Evolutionary conservation across 2,329 filamentous ascomycete species (phyloP), one percentile per base, ranked within the genome.

Genomic region (Pseudogymnoascus pannorum): DNA sequence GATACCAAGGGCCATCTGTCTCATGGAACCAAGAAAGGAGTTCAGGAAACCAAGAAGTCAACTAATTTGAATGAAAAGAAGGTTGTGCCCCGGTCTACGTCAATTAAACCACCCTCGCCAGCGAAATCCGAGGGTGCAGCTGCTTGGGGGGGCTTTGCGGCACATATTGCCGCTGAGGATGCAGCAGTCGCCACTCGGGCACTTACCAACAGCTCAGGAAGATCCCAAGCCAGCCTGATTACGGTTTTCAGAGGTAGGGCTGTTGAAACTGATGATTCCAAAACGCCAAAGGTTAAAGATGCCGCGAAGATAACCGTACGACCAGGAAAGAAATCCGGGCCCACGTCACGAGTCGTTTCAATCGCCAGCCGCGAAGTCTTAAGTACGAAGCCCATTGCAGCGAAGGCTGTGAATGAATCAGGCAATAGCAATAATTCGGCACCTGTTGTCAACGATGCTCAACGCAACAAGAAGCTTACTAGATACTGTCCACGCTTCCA

Each of bases 71-170:
- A 67, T 26, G 75, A 62, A 58, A 74, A 65, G 38, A 78, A 72
- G 1, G 76, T 77, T 2, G 73, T 75, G 58, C 79, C 70, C 4
- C 80, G 72, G 18, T 76, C 77, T 4, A 74, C 70, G 14, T 77
- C 78, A 40, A 78, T 65, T 54, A 5, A 54, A 33, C 16, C 24
- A 29, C 16, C 48, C 11, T 54, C 48, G 3, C 48, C 48, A 20
- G n/a, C 48, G 33, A 54, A 54, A 31, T 33, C 48, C 5, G 26
- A 31, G 33, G 2, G 68, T 18, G 68, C 61, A 73, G 65, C 48
- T 31, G 48, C 26, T 54, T 31, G 48, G 48, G 26, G n/a, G 5
- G 26, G 20, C 11, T 54, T 54, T 18, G 48, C 48, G 4, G 48
- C 48, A 31, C 48, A 33, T 31, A 54, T 54, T 54, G 48, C 48